Evolutionary conservation across 2,329 filamentous ascomycete species (phyloP).

Genomic region (Triangularia setosa): DNA sequence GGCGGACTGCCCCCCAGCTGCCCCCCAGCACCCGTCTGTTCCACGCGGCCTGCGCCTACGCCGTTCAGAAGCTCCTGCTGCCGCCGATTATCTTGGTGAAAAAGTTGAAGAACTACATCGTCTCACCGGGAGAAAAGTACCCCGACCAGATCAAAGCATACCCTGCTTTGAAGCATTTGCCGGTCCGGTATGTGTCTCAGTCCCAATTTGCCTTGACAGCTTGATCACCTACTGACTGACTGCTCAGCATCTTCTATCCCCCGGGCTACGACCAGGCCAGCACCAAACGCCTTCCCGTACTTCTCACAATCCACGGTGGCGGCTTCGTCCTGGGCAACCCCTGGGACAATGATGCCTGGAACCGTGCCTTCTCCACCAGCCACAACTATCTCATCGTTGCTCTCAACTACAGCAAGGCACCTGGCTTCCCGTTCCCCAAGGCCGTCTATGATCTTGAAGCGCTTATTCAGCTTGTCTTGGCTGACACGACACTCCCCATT

Average conservation of each 20-base stretch:
- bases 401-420: constrained; percentile 48
- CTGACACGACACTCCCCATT: constrained; percentile 43
- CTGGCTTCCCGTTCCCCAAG: constrained; percentile 40
- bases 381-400: constrained; percentile 42
- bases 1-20: not conserved
- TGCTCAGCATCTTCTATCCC: constrained; percentile 39
- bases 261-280: constrained; percentile 29
- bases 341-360: constrained; percentile 45
- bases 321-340: constrained; percentile 45
- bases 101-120: constrained; percentile 11
- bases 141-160: constrained; percentile 25
- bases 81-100: not conserved
- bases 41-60: constrained; percentile 5
- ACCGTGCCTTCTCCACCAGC: constrained; percentile 38
- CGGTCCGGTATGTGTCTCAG: constrained; percentile 14
- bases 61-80: constrained; percentile 12
- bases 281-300: constrained; percentile 25
- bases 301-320: constrained; percentile 51
- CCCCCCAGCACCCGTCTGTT: not conserved
- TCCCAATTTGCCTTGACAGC: not conserved
- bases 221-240: not conserved
- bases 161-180: constrained; percentile 18
- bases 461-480: constrained; percentile 39
- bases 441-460: constrained; percentile 44
- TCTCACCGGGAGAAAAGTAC: not conserved